Percentiles rank a stretch among this genome's conserved stretches.
Conservation (phyloP, 2,329 filamentous ascomycete species). For the Monosporascus cannonballus region DNA sequence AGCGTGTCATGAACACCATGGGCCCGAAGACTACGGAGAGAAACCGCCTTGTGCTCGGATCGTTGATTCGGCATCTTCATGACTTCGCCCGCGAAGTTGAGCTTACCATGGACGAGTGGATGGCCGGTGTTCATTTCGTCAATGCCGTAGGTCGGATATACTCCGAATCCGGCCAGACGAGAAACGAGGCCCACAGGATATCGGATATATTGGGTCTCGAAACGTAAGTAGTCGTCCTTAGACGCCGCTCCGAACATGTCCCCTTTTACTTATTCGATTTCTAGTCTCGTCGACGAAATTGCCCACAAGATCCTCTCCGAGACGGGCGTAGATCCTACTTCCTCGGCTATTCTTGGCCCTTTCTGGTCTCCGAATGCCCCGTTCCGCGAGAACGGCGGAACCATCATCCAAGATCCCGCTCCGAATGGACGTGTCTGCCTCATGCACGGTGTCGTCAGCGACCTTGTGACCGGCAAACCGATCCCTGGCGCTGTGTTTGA, state of each 20-base stretch:
- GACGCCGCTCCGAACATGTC: conserved; percentile 1
- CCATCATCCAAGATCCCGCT: conserved; percentile 57
- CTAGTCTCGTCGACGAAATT: conserved; percentile 60
- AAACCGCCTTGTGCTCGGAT: conserved; percentile 55
- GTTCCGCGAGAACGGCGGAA: conserved; percentile 60
- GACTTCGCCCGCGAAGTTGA: conserved; percentile 74
- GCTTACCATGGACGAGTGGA: conserved; percentile 72
- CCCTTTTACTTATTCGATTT: neutral
- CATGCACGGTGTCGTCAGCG: conserved; percentile 63
- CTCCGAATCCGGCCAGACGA: conserved; percentile 48
- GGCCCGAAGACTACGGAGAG: conserved; percentile 62
- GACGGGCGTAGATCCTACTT: conserved; percentile 58
- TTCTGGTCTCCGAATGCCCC: conserved; percentile 74
- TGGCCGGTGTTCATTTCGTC: conserved; percentile 67
- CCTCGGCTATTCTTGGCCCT: conserved; percentile 68
- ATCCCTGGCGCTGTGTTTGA: conserved; percentile 66
- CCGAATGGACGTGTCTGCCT: conserved; percentile 53
- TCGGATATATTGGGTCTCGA: conserved; percentile 71
- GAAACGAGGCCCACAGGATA: conserved; percentile 70
- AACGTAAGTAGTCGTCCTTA: conserved; percentile 42
- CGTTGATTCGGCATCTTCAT: conserved; percentile 66
- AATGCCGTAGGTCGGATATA: conserved; percentile 66
- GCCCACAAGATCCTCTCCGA: conserved; percentile 59
- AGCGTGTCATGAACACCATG: conserved; percentile 67
- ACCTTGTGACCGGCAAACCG: conserved; percentile 39